phyloP scores from a whole-genome alignment of 1,284 basidiomycete genomes.

The Austropuccinia psidii region DNA sequence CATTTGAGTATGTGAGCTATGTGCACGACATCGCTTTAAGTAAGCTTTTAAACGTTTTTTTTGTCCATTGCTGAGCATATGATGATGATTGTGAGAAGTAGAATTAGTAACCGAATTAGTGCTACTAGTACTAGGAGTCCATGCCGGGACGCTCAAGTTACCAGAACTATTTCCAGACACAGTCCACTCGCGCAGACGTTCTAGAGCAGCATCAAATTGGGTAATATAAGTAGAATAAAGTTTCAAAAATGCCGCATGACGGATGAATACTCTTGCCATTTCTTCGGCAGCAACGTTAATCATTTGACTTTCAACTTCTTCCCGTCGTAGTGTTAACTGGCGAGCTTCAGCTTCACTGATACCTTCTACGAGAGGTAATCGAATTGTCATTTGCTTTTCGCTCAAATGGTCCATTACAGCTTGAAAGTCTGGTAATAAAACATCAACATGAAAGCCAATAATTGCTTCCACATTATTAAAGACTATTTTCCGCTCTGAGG shows the following conservation, averaged over 20 bases:
- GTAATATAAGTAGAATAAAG: constrained; percentile 97
- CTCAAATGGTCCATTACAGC: constrained; percentile 89
- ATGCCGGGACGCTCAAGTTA: constrained; percentile 48
- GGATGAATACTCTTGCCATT: constrained; percentile 80
- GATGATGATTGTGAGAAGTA: constrained; percentile 14
- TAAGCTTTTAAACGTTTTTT: constrained; percentile 40
- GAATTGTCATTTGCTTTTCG: constrained; percentile 79
- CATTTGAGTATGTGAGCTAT: constrained; percentile 85
- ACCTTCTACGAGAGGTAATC: constrained; percentile 60
- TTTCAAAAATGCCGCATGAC: constrained; percentile 89
- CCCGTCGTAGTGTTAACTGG: background rate
- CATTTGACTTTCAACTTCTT: constrained; percentile 18
- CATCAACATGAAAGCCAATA: constrained; percentile 41
- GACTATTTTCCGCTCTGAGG: constrained; percentile 75
- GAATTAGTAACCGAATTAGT: constrained; percentile 38
- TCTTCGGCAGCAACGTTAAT: constrained; percentile 58
- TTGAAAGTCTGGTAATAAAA: constrained; percentile 40
- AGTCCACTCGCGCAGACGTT: constrained; percentile 73
- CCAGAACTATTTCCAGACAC: constrained; percentile 40
- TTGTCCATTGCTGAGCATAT: constrained; percentile 32
- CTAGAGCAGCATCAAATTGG: constrained; percentile 83
- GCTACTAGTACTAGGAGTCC: constrained; percentile 3
- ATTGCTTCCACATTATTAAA: constrained; percentile 66
- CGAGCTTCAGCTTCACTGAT: constrained; percentile 53
- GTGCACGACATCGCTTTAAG: constrained; percentile 46